Percentiles rank a stretch among this genome's conserved stretches.
phyloP scores from a whole-genome alignment of 139 green algal species.

The Chlorella vulgaris region DNA sequence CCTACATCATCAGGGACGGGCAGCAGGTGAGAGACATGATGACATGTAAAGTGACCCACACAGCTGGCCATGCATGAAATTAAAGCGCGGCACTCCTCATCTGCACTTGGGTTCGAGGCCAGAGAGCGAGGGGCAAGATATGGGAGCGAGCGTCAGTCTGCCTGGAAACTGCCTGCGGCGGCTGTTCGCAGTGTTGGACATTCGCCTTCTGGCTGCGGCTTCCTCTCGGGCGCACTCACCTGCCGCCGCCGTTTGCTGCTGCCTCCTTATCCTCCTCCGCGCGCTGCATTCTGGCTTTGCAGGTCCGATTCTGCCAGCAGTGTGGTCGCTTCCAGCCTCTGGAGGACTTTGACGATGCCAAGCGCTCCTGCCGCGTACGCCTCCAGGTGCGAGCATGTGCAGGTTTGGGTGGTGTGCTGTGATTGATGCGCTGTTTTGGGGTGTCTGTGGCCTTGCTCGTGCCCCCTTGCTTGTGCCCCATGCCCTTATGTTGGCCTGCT shows the following conservation, averaged over 20 bases:
- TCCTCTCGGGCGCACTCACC: neutral
- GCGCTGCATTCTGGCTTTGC: neutral
- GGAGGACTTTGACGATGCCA: conserved; percentile 83
- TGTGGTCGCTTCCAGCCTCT: conserved; percentile 91
- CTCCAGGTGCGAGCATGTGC: conserved; percentile 45
- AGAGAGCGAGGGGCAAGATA: no score
- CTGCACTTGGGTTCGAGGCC: no score
- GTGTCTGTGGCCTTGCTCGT: neutral
- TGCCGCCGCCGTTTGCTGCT: neutral
- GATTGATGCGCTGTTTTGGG: neutral
- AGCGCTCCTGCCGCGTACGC: conserved; percentile 81
- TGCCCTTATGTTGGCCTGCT: no score
- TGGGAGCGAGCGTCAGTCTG: no score
- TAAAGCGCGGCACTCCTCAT: no score
- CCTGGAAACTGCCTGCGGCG: no score
- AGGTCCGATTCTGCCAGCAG: conserved; percentile 88
- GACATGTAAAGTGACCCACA: neutral
- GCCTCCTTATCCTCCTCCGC: no score
- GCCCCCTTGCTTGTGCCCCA: neutral
- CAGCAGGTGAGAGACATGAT: conserved; percentile 62
- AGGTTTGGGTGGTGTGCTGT: neutral
- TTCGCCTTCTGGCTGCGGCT: no score
- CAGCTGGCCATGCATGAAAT: neutral
- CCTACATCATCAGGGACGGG: conserved; percentile 52
- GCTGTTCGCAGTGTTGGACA: no score